Percentiles rank a stretch among this genome's conserved stretches.
Conservation (phyloP, 805 yeast species). For the Zygoascus tannicola region DNA sequence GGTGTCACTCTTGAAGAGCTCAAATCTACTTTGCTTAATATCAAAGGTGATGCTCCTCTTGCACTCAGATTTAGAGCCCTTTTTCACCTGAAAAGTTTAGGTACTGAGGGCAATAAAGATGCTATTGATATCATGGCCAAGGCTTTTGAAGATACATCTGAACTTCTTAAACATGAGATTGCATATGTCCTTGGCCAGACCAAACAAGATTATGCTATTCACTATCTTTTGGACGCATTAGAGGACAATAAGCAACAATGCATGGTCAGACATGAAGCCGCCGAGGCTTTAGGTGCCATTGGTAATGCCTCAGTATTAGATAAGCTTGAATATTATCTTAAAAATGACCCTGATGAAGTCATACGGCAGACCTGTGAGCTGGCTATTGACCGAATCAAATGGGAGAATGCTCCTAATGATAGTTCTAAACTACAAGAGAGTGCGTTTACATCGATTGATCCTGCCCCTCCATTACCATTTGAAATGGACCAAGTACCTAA, state of each 20-base stretch:
- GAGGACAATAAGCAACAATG: slow-evolving; percentile 53
- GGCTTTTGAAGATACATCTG: slow-evolving; percentile 73
- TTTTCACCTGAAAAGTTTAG: slow-evolving; percentile 80
- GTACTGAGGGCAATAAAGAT: slow-evolving; percentile 54
- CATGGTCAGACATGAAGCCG: slow-evolving; percentile 99
- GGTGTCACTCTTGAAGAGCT: slow-evolving; percentile 15
- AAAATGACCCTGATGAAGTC: slow-evolving; percentile 73
- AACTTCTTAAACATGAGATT: slow-evolving; percentile 91
- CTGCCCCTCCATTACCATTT: slow-evolving; percentile 93
- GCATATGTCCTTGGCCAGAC: slow-evolving; percentile 97
- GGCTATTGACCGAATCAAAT: slow-evolving; percentile 87
- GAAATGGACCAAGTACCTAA: slow-evolving; percentile 49
- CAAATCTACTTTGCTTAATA: slow-evolving; percentile 23
- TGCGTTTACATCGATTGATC: slow-evolving; percentile 82
- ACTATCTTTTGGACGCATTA: slow-evolving; percentile 63
- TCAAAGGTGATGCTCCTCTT: slow-evolving; percentile 54
- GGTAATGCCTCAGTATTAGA: slow-evolving; percentile 69
- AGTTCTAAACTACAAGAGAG: slow-evolving; percentile 66
- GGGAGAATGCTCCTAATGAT: slow-evolving; percentile 73
- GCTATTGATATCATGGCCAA: slow-evolving; percentile 81
- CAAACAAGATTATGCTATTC: slow-evolving; percentile 69
- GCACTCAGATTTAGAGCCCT: slow-evolving; percentile 91
- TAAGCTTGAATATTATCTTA: slow-evolving; percentile 51
- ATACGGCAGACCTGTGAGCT: slow-evolving; percentile 96
- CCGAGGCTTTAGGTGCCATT: slow-evolving; percentile 95